Evolutionary conservation across 73 alveolate genomes (phyloP).

Genomic region (Urostyla sp.): DNA sequence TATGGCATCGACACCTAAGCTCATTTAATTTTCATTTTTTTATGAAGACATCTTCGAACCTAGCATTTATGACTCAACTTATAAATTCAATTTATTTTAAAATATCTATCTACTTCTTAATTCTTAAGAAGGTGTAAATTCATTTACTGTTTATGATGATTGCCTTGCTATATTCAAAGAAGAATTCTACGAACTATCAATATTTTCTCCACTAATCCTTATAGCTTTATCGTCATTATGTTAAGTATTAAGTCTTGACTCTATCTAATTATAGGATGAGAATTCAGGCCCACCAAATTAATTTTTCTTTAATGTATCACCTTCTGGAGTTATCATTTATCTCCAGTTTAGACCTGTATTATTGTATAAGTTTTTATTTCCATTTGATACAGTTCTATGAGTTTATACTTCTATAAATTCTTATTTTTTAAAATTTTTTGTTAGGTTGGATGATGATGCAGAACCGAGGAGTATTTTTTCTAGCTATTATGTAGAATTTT

Average conservation of each 20-base stretch:
- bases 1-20: no score
- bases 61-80: no score
- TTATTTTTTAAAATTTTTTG: no score
- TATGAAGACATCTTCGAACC: no score
- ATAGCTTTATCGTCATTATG: neutral
- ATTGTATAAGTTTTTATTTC: neutral
- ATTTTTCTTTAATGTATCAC: constrained; percentile 17
- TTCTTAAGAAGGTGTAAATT: constrained; percentile 38
- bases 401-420: no score
- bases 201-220: neutral
- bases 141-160: constrained; percentile 26
- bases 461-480: constrained; percentile 20
- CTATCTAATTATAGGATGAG: constrained; percentile 21
- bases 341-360: constrained; percentile 55
- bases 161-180: constrained; percentile 31
- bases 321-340: constrained; percentile 39
- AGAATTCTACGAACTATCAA: constrained; percentile 18
- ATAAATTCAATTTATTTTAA: no score
- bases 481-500: constrained; percentile 18
- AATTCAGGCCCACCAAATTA: neutral
- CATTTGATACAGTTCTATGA: constrained; percentile 25
- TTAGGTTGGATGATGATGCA: constrained; percentile 11
- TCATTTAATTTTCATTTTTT: no score
- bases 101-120: no score
- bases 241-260: constrained; percentile 26